A percentile compares a stretch with the other conserved stretches of the same genome.
Evolutionary conservation across 148 eudicot species (phyloP).

Genomic region (Pharnaceum exiguum): DNA sequence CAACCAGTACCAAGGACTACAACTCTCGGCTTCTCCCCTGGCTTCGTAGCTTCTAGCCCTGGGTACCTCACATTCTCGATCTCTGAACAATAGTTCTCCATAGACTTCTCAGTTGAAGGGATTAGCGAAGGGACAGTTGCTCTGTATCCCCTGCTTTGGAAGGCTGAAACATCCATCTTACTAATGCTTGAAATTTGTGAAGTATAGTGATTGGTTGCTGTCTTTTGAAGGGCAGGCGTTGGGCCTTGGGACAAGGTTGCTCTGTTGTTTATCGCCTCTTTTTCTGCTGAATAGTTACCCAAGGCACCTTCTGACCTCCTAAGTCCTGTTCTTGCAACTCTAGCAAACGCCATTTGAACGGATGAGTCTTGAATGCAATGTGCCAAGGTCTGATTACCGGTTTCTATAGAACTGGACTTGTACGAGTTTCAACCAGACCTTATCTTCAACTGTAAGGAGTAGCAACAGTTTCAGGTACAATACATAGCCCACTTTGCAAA

Average conservation of each 20-base stretch:
- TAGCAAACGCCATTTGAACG: conserved; percentile 54
- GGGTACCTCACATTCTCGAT: conserved; percentile 34
- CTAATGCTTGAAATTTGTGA: conserved; percentile 19
- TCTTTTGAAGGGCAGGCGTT: conserved; percentile 19
- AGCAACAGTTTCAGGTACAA: too few relatives aligned
- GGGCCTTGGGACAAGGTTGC: conserved; percentile 1
- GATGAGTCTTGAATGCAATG: neutral
- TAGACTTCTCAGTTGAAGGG: conserved; percentile 32
- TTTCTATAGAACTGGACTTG: neutral
- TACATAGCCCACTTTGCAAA: too few relatives aligned
- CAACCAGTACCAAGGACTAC: conserved; percentile 90
- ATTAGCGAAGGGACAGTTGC: conserved; percentile 31
- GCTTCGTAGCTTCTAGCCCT: conserved; percentile 64
- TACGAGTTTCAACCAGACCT: neutral
- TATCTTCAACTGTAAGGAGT: too few relatives aligned
- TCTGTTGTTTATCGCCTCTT: conserved; percentile 8
- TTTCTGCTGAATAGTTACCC: conserved; percentile 6
- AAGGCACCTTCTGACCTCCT: conserved; percentile 38
- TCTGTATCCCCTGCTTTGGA: conserved; percentile 43
- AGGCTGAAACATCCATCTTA: conserved; percentile 12
- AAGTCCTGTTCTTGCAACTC: conserved; percentile 49
- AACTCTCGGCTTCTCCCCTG: conserved; percentile 75
- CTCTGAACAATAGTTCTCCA: conserved; percentile 39
- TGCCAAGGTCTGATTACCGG: too few relatives aligned
- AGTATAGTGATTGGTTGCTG: conserved; percentile 1